phyloP scores from a whole-genome alignment of 257 asterid genomes.

The Handroanthus guayacan region DNA sequence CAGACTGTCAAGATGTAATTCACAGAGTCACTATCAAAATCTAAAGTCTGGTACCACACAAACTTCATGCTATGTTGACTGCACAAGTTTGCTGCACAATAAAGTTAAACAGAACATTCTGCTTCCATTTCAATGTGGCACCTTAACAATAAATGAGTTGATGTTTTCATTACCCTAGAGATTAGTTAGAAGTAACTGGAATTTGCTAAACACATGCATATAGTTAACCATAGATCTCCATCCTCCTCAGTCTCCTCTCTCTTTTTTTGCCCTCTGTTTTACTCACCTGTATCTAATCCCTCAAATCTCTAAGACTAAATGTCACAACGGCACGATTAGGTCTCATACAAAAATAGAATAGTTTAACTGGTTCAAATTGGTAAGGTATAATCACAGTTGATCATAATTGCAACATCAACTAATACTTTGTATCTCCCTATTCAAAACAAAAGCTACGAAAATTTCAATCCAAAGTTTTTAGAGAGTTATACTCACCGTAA shows the following conservation, averaged over 20 bases:
- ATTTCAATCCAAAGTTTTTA: slow-evolving; percentile 12
- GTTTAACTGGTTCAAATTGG: slow-evolving; percentile 1
- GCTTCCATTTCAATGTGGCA: slow-evolving; percentile 12
- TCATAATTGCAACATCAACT: slow-evolving; percentile 5
- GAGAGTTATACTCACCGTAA: slow-evolving; percentile 71
- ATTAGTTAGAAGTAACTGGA: slow-evolving; percentile 18
- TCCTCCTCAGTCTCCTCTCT: neutral
- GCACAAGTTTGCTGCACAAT: slow-evolving; percentile 1
- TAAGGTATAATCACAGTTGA: neutral
- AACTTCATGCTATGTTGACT: slow-evolving; percentile 17
- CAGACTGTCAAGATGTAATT: slow-evolving; percentile 68
- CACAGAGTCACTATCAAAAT: slow-evolving; percentile 28
- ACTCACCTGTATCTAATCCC: neutral
- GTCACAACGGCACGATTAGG: slow-evolving; percentile 10
- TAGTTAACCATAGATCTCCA: slow-evolving; percentile 5
- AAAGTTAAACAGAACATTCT: slow-evolving; percentile 5
- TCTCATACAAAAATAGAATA: slow-evolving; percentile 16
- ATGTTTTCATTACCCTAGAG: slow-evolving; percentile 3
- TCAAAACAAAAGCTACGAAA: slow-evolving; percentile 9
- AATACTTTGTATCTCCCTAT: slow-evolving; percentile 28
- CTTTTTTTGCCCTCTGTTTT: neutral
- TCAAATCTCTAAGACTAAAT: neutral
- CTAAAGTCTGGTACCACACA: slow-evolving; percentile 1
- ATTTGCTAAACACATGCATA: neutral
- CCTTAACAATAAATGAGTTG: neutral